Base-by-base conservation (phyloP, 2,329 filamentous ascomycete genomes). In the Epichloe baconii region DNA sequence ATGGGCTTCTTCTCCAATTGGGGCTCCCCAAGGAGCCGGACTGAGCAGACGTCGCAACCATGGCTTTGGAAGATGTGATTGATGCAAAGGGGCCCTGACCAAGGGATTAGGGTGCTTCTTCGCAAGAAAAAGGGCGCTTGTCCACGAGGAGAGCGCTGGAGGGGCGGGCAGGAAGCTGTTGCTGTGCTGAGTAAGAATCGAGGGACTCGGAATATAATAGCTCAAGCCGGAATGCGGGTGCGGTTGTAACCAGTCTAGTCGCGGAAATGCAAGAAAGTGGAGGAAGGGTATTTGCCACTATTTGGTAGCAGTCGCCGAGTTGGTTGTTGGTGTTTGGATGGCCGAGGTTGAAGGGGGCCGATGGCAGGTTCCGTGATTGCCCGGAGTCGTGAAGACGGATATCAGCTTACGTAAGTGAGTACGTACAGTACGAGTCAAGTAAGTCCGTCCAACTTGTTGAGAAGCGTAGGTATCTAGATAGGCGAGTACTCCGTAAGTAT, bases 1-100 rank as follows among this genome's bases (percentile, higher is more conserved):
- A 98, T 81, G 60, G 93, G 93, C 82, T 97, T 97, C 86, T 97
- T 97, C 85, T 96, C 90, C 68, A 94, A 75, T 71, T 69, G 73
- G n/a, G 51, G 46, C 58, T 71, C 70, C 62, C 68, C 64, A 57
- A 69, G 60, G 68, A 74, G 70, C 68, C 73, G 71, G 70, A 71
- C 61, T 77, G 71, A 63, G 77, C 68, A 62, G 72, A 68, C 64
- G 74, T 72, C 66, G 77, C 72, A 70, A 80, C 80, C 80, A 86
- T 84, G 71, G 70, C 75, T 73, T 68, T 71, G 68, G 66, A 66
- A 65, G 66, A 70, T 75, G 60, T 72, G 12, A 73, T 72, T 72
- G 63, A 70, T 66, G 61, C 66, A 59, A 68, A 67, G 77, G 80
- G 83, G 86, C 87, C 91, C 90, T 93, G 91, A 97, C 91, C 91